phyloP scores from a whole-genome alignment of 345 rosid genomes.

The Lumnitzera littorea region DNA sequence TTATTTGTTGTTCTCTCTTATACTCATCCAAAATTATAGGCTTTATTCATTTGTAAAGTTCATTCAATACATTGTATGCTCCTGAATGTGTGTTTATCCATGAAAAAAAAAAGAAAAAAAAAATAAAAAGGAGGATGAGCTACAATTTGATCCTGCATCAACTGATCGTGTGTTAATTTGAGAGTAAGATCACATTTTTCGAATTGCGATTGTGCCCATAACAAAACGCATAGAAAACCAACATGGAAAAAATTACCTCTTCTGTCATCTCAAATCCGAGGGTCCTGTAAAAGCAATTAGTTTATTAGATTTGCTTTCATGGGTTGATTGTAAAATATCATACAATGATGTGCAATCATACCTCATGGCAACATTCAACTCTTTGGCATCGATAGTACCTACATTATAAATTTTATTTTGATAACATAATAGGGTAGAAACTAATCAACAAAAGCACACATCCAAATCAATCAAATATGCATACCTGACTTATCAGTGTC shows the following conservation, averaged over 20 bases:
- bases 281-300: constrained; percentile 51
- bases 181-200: no score
- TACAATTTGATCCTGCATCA: no score
- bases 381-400: constrained; percentile 96
- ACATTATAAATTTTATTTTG: constrained; percentile 1
- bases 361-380: constrained; percentile 99
- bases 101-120: no score
- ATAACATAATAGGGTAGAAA: background rate
- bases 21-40: no score
- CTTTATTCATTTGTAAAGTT: no score
- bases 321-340: background rate
- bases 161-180: no score
- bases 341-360: constrained; percentile 11
- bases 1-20: no score
- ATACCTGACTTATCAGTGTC: constrained; percentile 94
- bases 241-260: constrained; percentile 46
- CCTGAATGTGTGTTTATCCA: no score
- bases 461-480: background rate
- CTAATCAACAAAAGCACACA: background rate
- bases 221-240: no score
- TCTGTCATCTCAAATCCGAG: constrained; percentile 96
- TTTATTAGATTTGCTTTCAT: background rate
- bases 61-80: no score
- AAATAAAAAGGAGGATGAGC: no score
- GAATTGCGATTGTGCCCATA: no score